Evolutionary conservation across 306 rosid genomes (phyloP).

Genomic region (Biancaea sappan): DNA sequence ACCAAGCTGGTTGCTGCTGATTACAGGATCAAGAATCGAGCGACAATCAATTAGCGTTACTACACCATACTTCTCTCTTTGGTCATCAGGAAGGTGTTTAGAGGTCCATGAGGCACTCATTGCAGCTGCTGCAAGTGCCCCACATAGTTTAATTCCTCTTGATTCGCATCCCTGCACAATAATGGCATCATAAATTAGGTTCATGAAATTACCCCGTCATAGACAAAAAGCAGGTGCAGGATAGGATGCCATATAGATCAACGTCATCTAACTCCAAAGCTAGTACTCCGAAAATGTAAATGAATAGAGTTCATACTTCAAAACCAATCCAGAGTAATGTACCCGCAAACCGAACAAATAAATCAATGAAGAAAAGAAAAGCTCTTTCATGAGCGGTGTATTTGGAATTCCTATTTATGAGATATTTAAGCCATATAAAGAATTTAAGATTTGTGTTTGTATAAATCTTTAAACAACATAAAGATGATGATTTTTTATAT

Average conservation of each 20-base stretch:
- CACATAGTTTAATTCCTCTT: slow-evolving; percentile 73
- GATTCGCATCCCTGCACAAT: slow-evolving; percentile 76
- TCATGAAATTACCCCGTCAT: slow-evolving; percentile 14
- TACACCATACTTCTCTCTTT: slow-evolving; percentile 77
- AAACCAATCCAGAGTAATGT: neutral
- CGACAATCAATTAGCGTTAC: slow-evolving; percentile 88
- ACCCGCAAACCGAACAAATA: neutral
- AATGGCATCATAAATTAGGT: slow-evolving; percentile 13
- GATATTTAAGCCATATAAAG: neutral
- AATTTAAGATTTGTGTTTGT: neutral
- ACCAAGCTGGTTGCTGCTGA: slow-evolving; percentile 65
- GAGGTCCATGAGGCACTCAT: slow-evolving; percentile 65
- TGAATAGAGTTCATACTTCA: neutral
- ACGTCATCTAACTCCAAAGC: neutral
- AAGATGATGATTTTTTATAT: neutral
- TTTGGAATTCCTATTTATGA: too few species aligned
- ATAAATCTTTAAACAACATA: neutral
- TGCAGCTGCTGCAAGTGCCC: slow-evolving; percentile 80
- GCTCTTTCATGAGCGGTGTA: too few species aligned
- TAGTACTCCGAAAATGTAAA: neutral
- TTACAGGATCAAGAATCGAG: slow-evolving; percentile 72
- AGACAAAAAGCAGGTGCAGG: neutral
- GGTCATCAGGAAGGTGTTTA: slow-evolving; percentile 54
- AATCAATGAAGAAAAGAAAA: neutral
- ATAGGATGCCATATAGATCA: slow-evolving; percentile 17